Percentiles rank a stretch among this genome's conserved stretches.
Evolutionary conservation across 1,139 yeast genomes (phyloP).

Genomic region (Hyphopichia pseudoburtonii): DNA sequence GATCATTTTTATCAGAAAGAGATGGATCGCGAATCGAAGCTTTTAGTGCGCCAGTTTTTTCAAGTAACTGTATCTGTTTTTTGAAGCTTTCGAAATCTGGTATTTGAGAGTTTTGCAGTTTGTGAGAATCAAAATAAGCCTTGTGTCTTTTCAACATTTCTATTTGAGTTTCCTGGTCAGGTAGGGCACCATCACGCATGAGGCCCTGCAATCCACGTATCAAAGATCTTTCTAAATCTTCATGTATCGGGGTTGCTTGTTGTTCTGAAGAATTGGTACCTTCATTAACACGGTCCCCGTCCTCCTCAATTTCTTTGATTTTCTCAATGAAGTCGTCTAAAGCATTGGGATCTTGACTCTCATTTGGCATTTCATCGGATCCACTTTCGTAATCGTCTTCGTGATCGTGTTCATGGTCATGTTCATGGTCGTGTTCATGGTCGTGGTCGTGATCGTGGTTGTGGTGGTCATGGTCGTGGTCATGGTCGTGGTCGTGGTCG

Average conservation of each 20-base stretch:
- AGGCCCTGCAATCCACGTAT: background rate
- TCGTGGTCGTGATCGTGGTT: background rate
- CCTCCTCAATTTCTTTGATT: conserved; percentile 3
- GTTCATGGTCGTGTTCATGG: background rate
- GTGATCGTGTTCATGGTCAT: background rate
- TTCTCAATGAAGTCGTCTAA: background rate
- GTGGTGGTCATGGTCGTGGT: conserved; percentile 3
- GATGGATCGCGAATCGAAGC: conserved; percentile 15
- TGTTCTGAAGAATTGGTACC: background rate
- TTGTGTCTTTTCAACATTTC: conserved; percentile 57
- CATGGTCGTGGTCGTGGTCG: conserved; percentile 6
- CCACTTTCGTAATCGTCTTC: background rate
- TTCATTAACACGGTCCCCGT: background rate
- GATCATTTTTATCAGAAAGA: conserved; percentile 26
- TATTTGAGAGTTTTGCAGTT: conserved; percentile 18
- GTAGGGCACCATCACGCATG: background rate
- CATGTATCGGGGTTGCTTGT: no score
- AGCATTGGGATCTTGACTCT: background rate
- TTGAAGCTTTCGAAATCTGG: conserved; percentile 1
- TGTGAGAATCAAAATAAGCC: conserved; percentile 22
- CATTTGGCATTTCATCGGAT: background rate
- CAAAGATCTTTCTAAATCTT: background rate
- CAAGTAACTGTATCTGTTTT: conserved; percentile 20
- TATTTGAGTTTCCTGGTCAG: background rate
- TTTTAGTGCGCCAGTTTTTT: conserved; percentile 28